A percentile compares a stretch with the other conserved stretches of the same genome.
Conservation (phyloP, 2,329 filamentous ascomycete genomes). For the Fusarium sp. region DNA sequence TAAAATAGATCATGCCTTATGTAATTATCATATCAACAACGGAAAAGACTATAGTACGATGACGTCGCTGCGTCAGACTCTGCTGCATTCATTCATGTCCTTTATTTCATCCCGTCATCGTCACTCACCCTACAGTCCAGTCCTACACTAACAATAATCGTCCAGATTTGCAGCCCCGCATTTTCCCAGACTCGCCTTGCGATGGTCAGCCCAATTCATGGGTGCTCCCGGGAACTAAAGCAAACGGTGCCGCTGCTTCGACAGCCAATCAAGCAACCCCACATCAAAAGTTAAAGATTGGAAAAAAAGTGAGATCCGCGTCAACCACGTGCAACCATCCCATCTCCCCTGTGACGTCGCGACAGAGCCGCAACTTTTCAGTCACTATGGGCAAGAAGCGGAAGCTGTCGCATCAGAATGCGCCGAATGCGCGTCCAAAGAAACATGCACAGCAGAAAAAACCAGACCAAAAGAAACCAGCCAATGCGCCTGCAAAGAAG, state of each 20-base stretch:
- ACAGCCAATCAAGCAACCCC: conserved; percentile 41
- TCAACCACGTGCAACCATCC: conserved; percentile 19
- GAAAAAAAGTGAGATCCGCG: conserved; percentile 24
- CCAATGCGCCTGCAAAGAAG: conserved; percentile 43
- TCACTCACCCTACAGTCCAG: conserved; percentile 24
- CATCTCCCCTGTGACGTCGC: conserved; percentile 28
- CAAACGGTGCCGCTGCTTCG: conserved; percentile 37
- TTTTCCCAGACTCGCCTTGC: conserved; percentile 37
- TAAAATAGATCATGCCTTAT: no score
- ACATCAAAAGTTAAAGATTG: conserved; percentile 16
- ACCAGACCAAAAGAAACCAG: conserved; percentile 38
- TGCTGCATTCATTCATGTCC: neutral
- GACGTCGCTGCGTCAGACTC: neutral
- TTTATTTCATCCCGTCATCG: conserved; percentile 2
- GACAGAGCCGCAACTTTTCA: conserved; percentile 15
- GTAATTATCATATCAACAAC: no score
- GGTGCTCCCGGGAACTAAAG: conserved; percentile 49
- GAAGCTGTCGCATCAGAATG: conserved; percentile 56
- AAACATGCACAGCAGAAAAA: conserved; percentile 41
- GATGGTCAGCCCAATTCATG: conserved; percentile 33
- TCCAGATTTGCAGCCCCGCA: conserved; percentile 39
- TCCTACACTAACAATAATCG: conserved; percentile 3
- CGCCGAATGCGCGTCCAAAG: conserved; percentile 40
- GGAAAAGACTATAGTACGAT: neutral
- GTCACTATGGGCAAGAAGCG: conserved; percentile 60